A percentile compares a stretch with the other conserved stretches of the same genome.
These are phyloP conservation scores for Stenocarpella maydis DNA, from an alignment of 2,329 filamentous ascomycete genomes.

Conservation along the genomic window DNA sequence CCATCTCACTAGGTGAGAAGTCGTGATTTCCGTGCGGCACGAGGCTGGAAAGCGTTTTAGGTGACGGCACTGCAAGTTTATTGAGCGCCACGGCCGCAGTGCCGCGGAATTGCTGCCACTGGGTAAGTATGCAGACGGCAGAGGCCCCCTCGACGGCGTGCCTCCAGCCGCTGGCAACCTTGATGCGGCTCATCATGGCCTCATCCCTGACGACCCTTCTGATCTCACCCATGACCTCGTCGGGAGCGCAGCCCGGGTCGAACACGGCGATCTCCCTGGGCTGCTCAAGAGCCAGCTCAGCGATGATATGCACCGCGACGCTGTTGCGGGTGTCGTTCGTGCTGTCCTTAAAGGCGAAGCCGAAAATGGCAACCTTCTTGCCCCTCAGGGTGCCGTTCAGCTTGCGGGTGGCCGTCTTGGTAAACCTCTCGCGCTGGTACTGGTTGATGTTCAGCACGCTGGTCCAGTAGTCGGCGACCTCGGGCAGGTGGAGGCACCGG, in stretches of 20 bases:
- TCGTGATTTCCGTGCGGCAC: conserved; percentile 21
- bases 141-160: conserved; percentile 53
- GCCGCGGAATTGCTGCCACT: conserved; percentile 60
- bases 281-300: conserved; percentile 58
- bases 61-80: conserved; percentile 11
- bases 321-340: conserved; percentile 67
- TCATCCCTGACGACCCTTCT: conserved; percentile 40
- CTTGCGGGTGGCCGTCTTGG: conserved; percentile 58
- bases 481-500: conserved; percentile 60
- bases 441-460: conserved; percentile 66
- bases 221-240: conserved; percentile 43
- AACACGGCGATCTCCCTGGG: conserved; percentile 59
- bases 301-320: conserved; percentile 61
- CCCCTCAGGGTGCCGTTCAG: conserved; percentile 61
- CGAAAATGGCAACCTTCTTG: conserved; percentile 66
- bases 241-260: conserved; percentile 55
- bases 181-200: conserved; percentile 43
- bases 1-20: conserved; percentile 40
- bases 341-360: conserved; percentile 70
- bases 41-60: background rate
- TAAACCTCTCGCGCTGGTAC: conserved; percentile 64
- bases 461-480: conserved; percentile 68
- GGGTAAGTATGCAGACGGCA: conserved; percentile 59
- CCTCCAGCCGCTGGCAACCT: conserved; percentile 52
- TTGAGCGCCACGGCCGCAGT: conserved; percentile 34